Percentiles rank a stretch among this genome's conserved stretches.
Conservation (phyloP, 345 rosid species). For the Geranium rotundifolium region DNA sequence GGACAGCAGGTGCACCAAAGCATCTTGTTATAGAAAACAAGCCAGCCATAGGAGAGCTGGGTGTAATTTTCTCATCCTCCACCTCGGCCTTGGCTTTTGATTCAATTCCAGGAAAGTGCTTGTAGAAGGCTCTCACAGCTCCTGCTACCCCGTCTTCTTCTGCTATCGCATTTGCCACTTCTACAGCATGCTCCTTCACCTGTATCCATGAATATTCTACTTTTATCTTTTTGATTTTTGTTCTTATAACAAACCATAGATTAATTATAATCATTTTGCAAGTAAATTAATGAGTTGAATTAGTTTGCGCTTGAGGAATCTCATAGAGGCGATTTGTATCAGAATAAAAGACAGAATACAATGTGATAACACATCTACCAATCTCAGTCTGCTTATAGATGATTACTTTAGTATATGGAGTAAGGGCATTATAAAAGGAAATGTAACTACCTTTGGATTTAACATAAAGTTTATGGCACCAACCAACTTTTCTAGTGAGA, state of each 20-base stretch:
- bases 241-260: no score
- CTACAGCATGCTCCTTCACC: slow-evolving; percentile 37
- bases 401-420: neutral
- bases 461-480: slow-evolving; percentile 43
- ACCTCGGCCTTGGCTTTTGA: neutral
- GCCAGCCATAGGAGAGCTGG: slow-evolving; percentile 1
- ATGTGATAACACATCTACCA: no score
- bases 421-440: neutral
- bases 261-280: no score
- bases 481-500: slow-evolving; percentile 38
- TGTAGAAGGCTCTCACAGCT: slow-evolving; percentile 45
- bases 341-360: no score
- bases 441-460: slow-evolving; percentile 24
- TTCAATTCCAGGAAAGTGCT: slow-evolving; percentile 24
- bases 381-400: no score
- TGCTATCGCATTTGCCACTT: slow-evolving; percentile 34
- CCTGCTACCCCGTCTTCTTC: slow-evolving; percentile 45
- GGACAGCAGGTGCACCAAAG: slow-evolving; percentile 16
- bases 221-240: no score
- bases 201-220: no score
- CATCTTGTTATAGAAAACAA: slow-evolving; percentile 19
- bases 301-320: no score
- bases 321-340: no score
- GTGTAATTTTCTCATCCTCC: neutral
- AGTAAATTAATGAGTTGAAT: no score